phyloP scores from a whole-genome alignment of 495 filamentous ascomycete species.

The Xylaria scruposa region DNA sequence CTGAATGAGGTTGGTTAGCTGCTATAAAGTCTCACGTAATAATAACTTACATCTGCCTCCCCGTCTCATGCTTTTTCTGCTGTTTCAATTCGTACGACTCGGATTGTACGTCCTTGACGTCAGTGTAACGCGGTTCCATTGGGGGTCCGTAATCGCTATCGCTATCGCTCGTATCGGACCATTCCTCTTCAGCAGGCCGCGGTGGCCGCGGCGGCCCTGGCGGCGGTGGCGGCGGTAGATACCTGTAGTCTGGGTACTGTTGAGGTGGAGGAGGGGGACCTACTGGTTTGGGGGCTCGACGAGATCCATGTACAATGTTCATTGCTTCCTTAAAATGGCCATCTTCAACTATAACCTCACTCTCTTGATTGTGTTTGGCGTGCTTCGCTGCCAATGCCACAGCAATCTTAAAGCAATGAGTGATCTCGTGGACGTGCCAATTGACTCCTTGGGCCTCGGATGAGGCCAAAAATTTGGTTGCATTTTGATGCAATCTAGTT shows the following conservation, averaged over 20 bases:
- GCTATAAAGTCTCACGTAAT: neutral
- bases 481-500: neutral
- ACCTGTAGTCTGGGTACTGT: no score
- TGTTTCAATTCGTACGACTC: neutral
- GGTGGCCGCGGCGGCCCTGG: no score
- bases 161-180: no score
- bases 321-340: neutral
- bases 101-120: no score
- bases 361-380: neutral
- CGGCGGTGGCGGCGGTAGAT: no score
- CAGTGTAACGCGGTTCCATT: no score
- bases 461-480: neutral
- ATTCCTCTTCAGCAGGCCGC: no score
- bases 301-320: conserved; percentile 9
- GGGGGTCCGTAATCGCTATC: no score
- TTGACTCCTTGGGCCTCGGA: neutral
- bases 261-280: no score
- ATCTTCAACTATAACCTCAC: neutral
- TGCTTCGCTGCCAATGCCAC: neutral
- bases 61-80: no score
- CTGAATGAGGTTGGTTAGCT: neutral
- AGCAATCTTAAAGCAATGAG: conserved; percentile 11
- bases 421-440: neutral
- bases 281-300: no score
- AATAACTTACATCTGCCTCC: no score